Percentiles rank a stretch among this genome's conserved stretches.
Evolutionary conservation across 2,329 filamentous ascomycete species (phyloP).

Genomic region (Aspergillus japonicus): DNA sequence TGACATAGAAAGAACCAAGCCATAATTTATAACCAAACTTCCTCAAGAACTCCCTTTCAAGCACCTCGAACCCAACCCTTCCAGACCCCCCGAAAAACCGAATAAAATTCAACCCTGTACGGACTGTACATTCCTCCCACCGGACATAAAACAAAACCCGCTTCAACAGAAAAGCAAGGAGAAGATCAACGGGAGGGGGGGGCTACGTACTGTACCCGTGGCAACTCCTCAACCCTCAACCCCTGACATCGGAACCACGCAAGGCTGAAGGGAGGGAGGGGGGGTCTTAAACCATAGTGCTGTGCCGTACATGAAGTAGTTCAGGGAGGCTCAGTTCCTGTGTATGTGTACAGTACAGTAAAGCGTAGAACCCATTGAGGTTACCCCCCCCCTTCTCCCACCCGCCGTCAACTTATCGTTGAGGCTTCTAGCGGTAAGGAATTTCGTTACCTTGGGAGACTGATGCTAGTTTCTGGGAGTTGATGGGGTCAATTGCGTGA

Average conservation of each 20-base stretch:
- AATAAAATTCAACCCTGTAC: background rate
- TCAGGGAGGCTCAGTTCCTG: too few species aligned
- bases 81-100: background rate
- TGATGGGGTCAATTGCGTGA: too few species aligned
- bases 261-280: background rate
- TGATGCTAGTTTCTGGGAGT: too few species aligned
- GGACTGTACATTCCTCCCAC: background rate
- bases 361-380: too few species aligned
- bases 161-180: background rate
- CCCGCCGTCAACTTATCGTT: too few species aligned
- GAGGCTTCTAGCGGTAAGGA: too few species aligned
- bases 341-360: too few species aligned
- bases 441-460: too few species aligned
- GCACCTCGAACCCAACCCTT: background rate
- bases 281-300: background rate
- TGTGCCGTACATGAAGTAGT: too few species aligned
- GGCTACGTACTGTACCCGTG: background rate
- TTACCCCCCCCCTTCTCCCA: too few species aligned
- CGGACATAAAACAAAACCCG: background rate
- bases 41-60: background rate
- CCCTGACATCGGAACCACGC: background rate
- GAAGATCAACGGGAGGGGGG: background rate
- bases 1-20: constrained; percentile 28
- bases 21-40: background rate
- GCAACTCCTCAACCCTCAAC: background rate